phyloP scores from a whole-genome alignment of 371 early-diverging fungal species.

The Amoeboaphelidium protococcarum region DNA sequence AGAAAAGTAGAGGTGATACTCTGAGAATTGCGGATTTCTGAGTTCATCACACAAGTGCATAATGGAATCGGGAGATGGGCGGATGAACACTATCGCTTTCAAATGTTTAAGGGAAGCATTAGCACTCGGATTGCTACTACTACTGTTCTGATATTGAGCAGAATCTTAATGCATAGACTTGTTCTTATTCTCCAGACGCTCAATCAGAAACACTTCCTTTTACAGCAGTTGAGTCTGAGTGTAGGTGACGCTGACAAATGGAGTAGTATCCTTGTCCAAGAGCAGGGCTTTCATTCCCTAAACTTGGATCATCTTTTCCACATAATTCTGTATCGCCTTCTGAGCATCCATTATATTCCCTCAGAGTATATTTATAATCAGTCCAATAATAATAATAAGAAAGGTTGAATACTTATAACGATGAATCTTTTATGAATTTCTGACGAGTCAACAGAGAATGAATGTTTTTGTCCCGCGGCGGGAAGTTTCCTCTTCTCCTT shows the following conservation, averaged over 20 bases:
- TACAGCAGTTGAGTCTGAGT: conserved; percentile 70
- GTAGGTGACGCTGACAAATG: conserved; percentile 60
- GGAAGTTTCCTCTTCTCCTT: no score
- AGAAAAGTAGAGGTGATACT: conserved; percentile 80
- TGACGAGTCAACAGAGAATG: no score
- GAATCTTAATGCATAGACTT: no score
- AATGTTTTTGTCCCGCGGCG: no score
- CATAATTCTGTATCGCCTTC: conserved; percentile 41
- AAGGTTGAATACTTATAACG: no score
- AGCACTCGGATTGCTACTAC: no score
- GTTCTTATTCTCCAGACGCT: conserved; percentile 52
- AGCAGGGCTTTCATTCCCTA: conserved; percentile 87
- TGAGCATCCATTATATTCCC: conserved; percentile 1
- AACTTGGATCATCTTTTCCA: conserved; percentile 66
- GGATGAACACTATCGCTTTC: conserved; percentile 67
- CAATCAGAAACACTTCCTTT: conserved; percentile 75
- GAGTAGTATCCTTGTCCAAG: conserved; percentile 74
- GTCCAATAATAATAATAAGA: no score
- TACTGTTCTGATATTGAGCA: no score
- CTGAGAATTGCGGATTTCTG: conserved; percentile 62
- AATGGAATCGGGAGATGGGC: conserved; percentile 57
- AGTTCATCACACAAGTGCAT: conserved; percentile 65
- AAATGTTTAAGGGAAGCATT: conserved; percentile 77
- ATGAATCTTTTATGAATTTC: no score
- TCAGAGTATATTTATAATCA: no score